Conservation (phyloP, 1,284 basidiomycete genomes). For the Heterobasidion occidentale region DNA sequence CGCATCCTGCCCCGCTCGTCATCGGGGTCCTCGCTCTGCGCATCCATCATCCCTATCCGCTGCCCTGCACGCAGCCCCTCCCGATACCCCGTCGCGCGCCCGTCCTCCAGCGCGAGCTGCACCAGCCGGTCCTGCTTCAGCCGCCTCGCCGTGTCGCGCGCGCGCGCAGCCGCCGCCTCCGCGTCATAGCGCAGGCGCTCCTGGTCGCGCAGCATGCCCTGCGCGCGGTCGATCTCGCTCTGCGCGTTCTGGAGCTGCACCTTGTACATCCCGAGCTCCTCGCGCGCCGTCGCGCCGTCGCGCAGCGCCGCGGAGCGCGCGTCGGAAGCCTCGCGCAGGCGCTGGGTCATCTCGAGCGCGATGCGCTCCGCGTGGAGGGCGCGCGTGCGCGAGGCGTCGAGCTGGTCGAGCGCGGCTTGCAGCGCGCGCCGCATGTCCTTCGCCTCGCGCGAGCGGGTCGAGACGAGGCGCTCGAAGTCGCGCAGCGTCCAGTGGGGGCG, state of each 20-base stretch:
- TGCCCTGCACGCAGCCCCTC: conserved; percentile 20
- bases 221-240: conserved; percentile 21
- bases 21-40: not conserved
- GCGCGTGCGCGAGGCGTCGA: conserved; percentile 33
- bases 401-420: conserved; percentile 20
- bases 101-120: conserved; percentile 24
- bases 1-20: not conserved
- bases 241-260: conserved; percentile 25
- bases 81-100: conserved; percentile 21
- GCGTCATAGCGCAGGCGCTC: conserved; percentile 26
- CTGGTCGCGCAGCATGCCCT: conserved; percentile 23
- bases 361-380: conserved; percentile 37
- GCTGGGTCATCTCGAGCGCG: conserved; percentile 35
- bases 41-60: conserved; percentile 9
- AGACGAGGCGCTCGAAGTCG: conserved; percentile 21
- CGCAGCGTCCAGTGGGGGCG: conserved; percentile 15
- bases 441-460: conserved; percentile 20
- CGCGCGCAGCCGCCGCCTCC: conserved; percentile 25
- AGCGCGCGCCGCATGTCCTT: conserved; percentile 22
- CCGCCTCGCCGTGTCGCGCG: conserved; percentile 23
- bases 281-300: conserved; percentile 38
- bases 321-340: conserved; percentile 50
- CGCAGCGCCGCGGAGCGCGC: conserved; percentile 41
- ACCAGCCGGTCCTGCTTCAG: conserved; percentile 24
- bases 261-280: conserved; percentile 27